Evolutionary conservation across 2,329 filamentous ascomycete species (phyloP).

Genomic region (Emericellopsis cladophorae): DNA sequence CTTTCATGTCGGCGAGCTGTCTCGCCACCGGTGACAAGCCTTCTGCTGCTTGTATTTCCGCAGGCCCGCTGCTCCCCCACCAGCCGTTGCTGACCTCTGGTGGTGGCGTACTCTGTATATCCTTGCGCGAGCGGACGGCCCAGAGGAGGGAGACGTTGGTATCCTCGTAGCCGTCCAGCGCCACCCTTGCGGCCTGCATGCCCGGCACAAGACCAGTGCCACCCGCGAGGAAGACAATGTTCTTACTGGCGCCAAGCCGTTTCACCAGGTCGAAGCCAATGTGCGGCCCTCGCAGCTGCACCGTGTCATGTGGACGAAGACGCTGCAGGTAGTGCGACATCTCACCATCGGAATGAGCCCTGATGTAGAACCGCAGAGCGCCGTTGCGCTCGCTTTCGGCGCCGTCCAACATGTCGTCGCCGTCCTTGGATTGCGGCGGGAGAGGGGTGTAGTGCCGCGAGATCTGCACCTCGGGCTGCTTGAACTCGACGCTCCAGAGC

Average conservation of each 20-base stretch:
- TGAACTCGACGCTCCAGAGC: constrained; percentile 83
- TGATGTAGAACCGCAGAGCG: constrained; percentile 60
- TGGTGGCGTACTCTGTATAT: constrained; percentile 23
- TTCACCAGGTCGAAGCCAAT: constrained; percentile 44
- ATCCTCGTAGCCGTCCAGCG: constrained; percentile 29
- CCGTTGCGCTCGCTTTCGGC: constrained; percentile 15
- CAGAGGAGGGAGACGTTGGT: constrained; percentile 59
- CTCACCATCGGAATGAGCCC: constrained; percentile 69
- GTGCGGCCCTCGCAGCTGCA: constrained; percentile 72
- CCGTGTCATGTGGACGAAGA: constrained; percentile 44
- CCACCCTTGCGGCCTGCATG: constrained; percentile 60
- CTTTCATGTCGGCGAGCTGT: constrained; percentile 46
- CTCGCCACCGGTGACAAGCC: constrained; percentile 37
- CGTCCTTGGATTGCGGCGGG: constrained; percentile 31
- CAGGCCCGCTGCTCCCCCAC: constrained; percentile 8
- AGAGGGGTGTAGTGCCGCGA: constrained; percentile 84
- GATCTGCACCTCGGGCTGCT: constrained; percentile 90
- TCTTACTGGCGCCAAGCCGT: constrained; percentile 14
- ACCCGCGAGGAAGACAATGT: constrained; percentile 76
- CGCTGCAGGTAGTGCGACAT: constrained; percentile 70
- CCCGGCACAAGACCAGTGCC: constrained; percentile 89
- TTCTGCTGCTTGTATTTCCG: constrained; percentile 6
- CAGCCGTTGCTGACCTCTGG: constrained; percentile 5
- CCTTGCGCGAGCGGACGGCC: constrained; percentile 54
- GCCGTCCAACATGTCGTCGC: not conserved